phyloP scores from a whole-genome alignment of 345 rosid genomes.

The Arabis alpina region DNA sequence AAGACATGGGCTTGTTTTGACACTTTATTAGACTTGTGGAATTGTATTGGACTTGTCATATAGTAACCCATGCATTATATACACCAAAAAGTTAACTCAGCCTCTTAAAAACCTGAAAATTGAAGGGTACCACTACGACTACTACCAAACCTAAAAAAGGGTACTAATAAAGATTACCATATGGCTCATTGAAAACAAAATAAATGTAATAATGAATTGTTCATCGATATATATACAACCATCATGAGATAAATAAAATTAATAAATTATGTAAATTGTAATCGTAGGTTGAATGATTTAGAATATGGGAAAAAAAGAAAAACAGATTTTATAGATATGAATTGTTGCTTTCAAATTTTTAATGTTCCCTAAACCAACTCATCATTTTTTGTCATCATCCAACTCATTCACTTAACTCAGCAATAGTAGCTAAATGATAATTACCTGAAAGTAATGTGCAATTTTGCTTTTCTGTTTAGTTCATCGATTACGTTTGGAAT shows the following conservation, averaged over 20 bases:
- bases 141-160: no score
- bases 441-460: no score
- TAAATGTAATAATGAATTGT: not conserved
- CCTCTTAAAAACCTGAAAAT: no score
- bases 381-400: not conserved
- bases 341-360: slow-evolving; percentile 18
- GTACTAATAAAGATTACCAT: not conserved
- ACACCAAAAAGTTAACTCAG: no score
- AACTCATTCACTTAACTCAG: not conserved
- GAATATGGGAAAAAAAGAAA: not conserved
- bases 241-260: slow-evolving; percentile 13
- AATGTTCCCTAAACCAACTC: not conserved
- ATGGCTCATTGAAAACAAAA: not conserved
- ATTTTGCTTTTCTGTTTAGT: no score
- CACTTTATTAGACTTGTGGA: no score
- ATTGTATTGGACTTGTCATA: no score
- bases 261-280: slow-evolving; percentile 1
- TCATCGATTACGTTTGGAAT: no score
- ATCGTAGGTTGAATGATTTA: slow-evolving; percentile 1
- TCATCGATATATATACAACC: not conserved
- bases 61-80: no score
- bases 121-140: no score
- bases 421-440: no score
- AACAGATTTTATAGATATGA: slow-evolving; percentile 2
- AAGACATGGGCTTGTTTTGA: no score